These are phyloP conservation scores for Globisporangium emineosum DNA, from an alignment of 352 stramenopile species.

Conservation along the genomic window DNA sequence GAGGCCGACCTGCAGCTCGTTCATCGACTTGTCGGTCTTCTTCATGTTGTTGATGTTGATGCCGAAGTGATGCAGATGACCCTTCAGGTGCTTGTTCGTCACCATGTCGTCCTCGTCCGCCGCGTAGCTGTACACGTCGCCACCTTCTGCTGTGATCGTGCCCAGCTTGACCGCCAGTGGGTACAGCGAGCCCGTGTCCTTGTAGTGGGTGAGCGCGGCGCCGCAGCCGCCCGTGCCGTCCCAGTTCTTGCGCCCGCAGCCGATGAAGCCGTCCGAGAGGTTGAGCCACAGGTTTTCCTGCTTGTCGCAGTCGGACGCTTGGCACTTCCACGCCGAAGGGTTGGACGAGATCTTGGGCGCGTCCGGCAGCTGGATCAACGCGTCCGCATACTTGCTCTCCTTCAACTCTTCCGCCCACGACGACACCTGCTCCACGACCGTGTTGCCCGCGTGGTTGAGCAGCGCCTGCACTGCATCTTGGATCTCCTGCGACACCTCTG, in stretches of 20 bases:
- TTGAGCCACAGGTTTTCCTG: constrained; percentile 99
- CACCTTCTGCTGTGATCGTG: constrained; percentile 94
- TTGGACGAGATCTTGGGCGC: constrained; percentile 69
- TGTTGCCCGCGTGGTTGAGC: constrained; percentile 74
- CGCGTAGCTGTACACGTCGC: constrained; percentile 98
- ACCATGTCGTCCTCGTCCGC: constrained; percentile 97
- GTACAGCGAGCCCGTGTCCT: constrained; percentile 91
- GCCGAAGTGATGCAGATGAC: constrained; percentile 94
- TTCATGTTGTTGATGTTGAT: constrained; percentile 93
- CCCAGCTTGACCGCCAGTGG: constrained; percentile 98
- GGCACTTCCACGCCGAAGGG: constrained; percentile 75
- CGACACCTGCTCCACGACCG: constrained; percentile 71
- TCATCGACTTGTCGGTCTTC: constrained; percentile 99
- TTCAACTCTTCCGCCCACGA: constrained; percentile 84
- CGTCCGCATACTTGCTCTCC: constrained; percentile 71
- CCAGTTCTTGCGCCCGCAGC: constrained; percentile 91
- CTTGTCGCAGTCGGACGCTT: constrained; percentile 93
- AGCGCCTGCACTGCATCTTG: constrained; percentile 57
- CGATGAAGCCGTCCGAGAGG: constrained; percentile 90
- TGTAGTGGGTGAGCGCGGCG: constrained; percentile 95
- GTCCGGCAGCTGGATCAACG: constrained; percentile 61
- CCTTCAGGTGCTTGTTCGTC: constrained; percentile 91
- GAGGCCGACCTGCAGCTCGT: constrained; percentile 96
- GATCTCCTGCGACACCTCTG: constrained; percentile 42
- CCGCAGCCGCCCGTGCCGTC: constrained; percentile 96